Conservation (phyloP, 805 yeast genomes). For the Starmerella apis region DNA sequence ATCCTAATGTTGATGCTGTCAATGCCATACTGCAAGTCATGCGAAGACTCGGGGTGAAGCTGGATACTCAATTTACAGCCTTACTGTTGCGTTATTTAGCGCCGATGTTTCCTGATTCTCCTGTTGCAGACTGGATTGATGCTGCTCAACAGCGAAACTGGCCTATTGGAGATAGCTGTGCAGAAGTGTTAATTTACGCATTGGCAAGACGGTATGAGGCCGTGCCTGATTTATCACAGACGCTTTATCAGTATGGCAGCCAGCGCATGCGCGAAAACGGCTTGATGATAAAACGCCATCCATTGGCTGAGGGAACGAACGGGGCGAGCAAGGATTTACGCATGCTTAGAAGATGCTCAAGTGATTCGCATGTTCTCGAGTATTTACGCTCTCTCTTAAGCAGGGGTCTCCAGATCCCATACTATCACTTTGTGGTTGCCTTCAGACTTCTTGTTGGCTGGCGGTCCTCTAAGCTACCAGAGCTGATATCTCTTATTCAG, state of each 20-base stretch:
- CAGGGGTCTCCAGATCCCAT: slow-evolving; percentile 19
- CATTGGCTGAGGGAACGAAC: background rate
- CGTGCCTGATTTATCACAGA: background rate
- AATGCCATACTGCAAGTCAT: slow-evolving; percentile 13
- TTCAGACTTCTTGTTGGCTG: slow-evolving; percentile 15
- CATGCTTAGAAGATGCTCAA: background rate
- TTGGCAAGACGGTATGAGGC: background rate
- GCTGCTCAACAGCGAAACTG: slow-evolving; percentile 18
- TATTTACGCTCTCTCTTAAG: slow-evolving; percentile 11
- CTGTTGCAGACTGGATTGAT: slow-evolving; percentile 17
- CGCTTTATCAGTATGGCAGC: background rate
- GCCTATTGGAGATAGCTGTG: slow-evolving; percentile 13
- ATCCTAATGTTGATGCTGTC: slow-evolving; percentile 10
- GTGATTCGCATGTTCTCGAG: slow-evolving; percentile 2
- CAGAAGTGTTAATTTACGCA: slow-evolving; percentile 1
- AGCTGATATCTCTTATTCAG: slow-evolving; percentile 9
- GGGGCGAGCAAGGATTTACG: background rate
- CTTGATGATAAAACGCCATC: background rate
- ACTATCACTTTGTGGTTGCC: slow-evolving; percentile 14
- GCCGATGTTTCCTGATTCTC: slow-evolving; percentile 13
- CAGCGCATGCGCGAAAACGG: background rate
- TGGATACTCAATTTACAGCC: slow-evolving; percentile 14
- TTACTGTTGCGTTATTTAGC: slow-evolving; percentile 17
- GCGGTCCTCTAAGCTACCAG: background rate
- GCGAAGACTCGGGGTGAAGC: slow-evolving; percentile 3